Conservation (phyloP, 225 moss, liverwort and hornwort species). For the Bryum argenteum region DNA sequence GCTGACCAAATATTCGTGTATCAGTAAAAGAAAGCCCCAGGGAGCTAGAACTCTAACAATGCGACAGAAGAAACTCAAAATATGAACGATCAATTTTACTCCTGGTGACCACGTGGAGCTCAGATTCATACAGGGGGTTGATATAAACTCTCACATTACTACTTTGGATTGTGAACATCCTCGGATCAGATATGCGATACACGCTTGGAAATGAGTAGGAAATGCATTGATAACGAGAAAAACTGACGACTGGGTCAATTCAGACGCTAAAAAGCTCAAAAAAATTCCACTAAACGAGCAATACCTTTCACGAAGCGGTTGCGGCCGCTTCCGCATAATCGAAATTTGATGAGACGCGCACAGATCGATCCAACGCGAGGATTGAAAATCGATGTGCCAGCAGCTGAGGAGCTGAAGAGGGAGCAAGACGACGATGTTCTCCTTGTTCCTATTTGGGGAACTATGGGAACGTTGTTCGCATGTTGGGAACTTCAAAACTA, state of each 20-base stretch:
- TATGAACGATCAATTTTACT: too few relatives aligned
- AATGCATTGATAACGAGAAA: not conserved
- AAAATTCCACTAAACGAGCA: not conserved
- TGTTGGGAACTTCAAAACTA: too few relatives aligned
- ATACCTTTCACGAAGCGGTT: not conserved
- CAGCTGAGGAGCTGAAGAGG: too few relatives aligned
- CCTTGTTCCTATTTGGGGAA: too few relatives aligned
- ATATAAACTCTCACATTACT: not conserved
- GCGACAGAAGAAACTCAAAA: too few relatives aligned
- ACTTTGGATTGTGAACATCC: not conserved
- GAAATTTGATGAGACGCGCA: not conserved
- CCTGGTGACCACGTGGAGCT: too few relatives aligned
- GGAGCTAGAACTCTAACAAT: not conserved
- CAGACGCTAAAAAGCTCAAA: not conserved
- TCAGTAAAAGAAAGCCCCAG: not conserved
- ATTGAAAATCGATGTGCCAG: too few relatives aligned
- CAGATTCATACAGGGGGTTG: not conserved
- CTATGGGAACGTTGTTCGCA: too few relatives aligned
- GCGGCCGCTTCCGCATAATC: not conserved
- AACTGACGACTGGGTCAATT: not conserved
- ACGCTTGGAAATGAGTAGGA: not conserved
- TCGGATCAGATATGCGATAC: not conserved
- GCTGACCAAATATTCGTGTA: not conserved
- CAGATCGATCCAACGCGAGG: too few relatives aligned
- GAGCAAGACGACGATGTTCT: too few relatives aligned